Base-by-base conservation (phyloP, 1,139 yeast genomes). In the Schwanniomyces etchellsii region DNA sequence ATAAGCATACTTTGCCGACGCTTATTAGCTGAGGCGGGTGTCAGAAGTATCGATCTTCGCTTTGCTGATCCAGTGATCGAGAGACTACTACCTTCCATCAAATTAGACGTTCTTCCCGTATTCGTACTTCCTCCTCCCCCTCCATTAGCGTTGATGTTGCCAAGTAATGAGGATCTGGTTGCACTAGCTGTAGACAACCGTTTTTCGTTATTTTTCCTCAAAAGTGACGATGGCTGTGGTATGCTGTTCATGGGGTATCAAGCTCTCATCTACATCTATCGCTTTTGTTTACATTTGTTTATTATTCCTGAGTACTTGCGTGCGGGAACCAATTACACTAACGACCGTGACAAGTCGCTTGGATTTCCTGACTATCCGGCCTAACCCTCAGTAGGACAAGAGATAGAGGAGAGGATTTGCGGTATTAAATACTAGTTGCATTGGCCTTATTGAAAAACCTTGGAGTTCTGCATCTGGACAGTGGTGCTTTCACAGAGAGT, bases 11-110 rank as follows among this genome's bases (percentile, higher is more conserved):
- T 60, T 31, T 58, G 64, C 14, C 66, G 44, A 27, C 67, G 37
- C 30, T 52, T 59, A 33, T 50, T 52, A 28, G 56, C 51, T 6
- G 62, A 54, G 10, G 70, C 67, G 2, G 72, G 70, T 3, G 69
- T 63, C 12, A 63, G 51, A 9, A 63, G 48, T 13, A 65, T 42
- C 14, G 69, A 63, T 34, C 59, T 45, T 29, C 70, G 42, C 35
- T 59, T 60, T 27, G 50, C 44, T 20, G 44, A 31, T 29, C 29
- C 33, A 5, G 46, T 42, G 20, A 40, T 27, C 4, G 44, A 31
- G 12, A 24, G 24, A 25, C 30, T 28, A 14, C 28, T 32, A 13
- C 31, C 26, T 14, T 32, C 35, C 16, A 27, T 20, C 7, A 32
- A 17, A 14, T 21, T 25, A 12, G 32, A 28, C 11, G 17, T 20